Conservation (phyloP, 2,329 filamentous ascomycete genomes). For the Neofusicoccum cordaticola region DNA sequence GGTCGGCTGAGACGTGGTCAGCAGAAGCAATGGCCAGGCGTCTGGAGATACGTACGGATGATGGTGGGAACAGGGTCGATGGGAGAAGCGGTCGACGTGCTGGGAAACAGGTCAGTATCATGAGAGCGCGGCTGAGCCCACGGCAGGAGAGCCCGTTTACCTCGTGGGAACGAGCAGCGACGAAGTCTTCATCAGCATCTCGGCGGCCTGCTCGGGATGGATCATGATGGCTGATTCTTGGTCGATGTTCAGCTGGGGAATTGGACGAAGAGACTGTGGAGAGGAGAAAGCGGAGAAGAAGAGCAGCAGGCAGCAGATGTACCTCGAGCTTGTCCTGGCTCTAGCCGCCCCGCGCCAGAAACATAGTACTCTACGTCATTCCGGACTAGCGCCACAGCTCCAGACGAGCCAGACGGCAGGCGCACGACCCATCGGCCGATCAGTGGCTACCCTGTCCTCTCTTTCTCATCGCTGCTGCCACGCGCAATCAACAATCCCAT, state of each 20-base stretch:
- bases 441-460: background rate
- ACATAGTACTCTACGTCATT: conserved; percentile 8
- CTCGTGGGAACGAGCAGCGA: conserved; percentile 16
- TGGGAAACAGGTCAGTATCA: conserved; percentile 13
- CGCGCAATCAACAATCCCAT: conserved; percentile 7
- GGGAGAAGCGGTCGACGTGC: conserved; percentile 23
- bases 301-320: conserved; percentile 1
- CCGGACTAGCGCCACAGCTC: too few species aligned
- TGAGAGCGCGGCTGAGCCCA: background rate
- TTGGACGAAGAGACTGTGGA: background rate
- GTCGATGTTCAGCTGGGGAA: background rate
- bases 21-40: background rate
- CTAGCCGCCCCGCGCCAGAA: conserved; percentile 3
- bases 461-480: background rate
- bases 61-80: conserved; percentile 43
- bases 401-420: background rate
- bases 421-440: background rate
- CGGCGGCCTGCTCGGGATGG: conserved; percentile 17
- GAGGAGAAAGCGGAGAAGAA: conserved; percentile 7
- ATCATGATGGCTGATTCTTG: conserved; percentile 14
- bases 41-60: conserved; percentile 23
- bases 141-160: background rate
- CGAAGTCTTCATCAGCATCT: conserved; percentile 13
- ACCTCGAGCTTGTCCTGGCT: background rate
- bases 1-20: conserved; percentile 26